A percentile compares a stretch with the other conserved stretches of the same genome.
Conservation (phyloP, 768 basidiomycete genomes). For the Calocybe indica region DNA sequence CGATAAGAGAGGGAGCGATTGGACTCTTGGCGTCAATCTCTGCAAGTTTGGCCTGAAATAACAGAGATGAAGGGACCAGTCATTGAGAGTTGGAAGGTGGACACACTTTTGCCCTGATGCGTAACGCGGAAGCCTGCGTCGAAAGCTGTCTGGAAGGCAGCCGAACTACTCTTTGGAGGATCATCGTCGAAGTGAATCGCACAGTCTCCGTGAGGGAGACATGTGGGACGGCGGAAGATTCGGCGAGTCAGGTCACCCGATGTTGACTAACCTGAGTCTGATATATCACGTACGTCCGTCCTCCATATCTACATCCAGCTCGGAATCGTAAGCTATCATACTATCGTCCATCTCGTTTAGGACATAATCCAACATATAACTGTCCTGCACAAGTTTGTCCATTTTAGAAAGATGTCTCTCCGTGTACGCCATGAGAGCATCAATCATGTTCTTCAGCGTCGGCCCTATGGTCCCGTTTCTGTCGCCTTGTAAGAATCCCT, state of each 20-base stretch:
- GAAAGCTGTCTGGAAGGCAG: conserved; percentile 1
- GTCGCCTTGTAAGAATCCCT: conserved; percentile 17
- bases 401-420: conserved; percentile 85
- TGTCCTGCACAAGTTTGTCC: conserved; percentile 88
- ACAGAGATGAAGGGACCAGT: not conserved
- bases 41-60: conserved; percentile 47
- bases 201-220: too few relatives aligned
- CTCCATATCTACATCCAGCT: conserved; percentile 35
- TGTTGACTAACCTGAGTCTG: too few relatives aligned
- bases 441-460: conserved; percentile 69
- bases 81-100: not conserved
- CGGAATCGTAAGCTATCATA: conserved; percentile 40
- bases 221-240: too few relatives aligned
- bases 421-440: conserved; percentile 88
- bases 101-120: too few relatives aligned
- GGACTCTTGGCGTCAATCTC: conserved; percentile 42
- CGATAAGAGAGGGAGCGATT: conserved; percentile 52
- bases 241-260: too few relatives aligned
- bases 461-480: conserved; percentile 15
- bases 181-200: too few relatives aligned
- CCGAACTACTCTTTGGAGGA: too few relatives aligned
- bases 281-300: too few relatives aligned
- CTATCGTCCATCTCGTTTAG: conserved; percentile 85
- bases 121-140: not conserved
- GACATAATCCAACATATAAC: conserved; percentile 90